Evolutionary conservation across 768 basidiomycete species (phyloP).

Genomic region (Scleroderma citrinum): DNA sequence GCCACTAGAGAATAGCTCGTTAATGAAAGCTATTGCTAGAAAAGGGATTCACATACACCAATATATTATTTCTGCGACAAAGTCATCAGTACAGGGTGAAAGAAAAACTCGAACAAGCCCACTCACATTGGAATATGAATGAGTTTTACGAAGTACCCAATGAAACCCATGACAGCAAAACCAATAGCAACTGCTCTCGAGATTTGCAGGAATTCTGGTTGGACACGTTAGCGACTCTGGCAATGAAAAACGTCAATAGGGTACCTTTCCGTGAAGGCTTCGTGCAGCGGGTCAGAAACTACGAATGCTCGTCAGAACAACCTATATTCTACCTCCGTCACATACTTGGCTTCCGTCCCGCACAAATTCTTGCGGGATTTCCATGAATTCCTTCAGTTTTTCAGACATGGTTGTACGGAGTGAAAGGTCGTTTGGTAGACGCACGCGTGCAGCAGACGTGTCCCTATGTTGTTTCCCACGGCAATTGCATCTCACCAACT

Average conservation of each 20-base stretch:
- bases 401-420: slow-evolving; percentile 66
- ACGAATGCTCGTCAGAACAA: slow-evolving; percentile 5
- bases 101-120: background rate
- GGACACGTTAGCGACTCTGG: slow-evolving; percentile 1
- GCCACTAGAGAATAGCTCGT: slow-evolving; percentile 43
- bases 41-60: slow-evolving; percentile 66
- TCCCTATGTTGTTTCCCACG: slow-evolving; percentile 24
- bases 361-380: slow-evolving; percentile 87
- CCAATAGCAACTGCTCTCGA: slow-evolving; percentile 96
- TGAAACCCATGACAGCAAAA: slow-evolving; percentile 98
- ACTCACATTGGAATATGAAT: slow-evolving; percentile 98
- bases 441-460: slow-evolving; percentile 23
- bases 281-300: slow-evolving; percentile 97
- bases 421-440: slow-evolving; percentile 10
- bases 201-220: slow-evolving; percentile 86
- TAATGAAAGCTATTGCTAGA: slow-evolving; percentile 18
- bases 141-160: slow-evolving; percentile 97
- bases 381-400: slow-evolving; percentile 83
- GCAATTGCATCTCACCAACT: background rate
- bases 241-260: slow-evolving; percentile 10
- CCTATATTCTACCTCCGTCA: slow-evolving; percentile 1
- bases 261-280: slow-evolving; percentile 94
- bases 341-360: slow-evolving; percentile 90
- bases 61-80: slow-evolving; percentile 80
- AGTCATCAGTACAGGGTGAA: slow-evolving; percentile 6